phyloP scores from a whole-genome alignment of 164 flowering plant species.

The Piper longum region DNA sequence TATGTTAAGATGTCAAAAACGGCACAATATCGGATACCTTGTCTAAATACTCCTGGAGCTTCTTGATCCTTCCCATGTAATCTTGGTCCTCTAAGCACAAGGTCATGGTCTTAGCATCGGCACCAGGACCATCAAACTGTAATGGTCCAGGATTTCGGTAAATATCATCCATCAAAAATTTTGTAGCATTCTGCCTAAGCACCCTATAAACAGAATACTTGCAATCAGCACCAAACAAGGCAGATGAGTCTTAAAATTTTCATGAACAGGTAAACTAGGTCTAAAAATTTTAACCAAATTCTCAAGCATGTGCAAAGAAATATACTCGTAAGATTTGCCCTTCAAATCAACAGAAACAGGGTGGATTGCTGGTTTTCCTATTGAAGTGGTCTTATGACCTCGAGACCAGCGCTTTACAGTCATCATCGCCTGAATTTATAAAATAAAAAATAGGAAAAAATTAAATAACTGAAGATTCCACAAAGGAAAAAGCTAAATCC shows the following conservation, averaged over 20 bases:
- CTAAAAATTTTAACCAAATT: background rate
- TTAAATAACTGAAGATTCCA: no score
- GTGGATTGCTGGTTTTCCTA: conserved; percentile 83
- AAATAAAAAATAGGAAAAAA: background rate
- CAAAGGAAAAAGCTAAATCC: no score
- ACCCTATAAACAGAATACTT: conserved; percentile 8
- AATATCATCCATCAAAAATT: conserved; percentile 12
- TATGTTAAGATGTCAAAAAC: background rate
- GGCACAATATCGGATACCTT: conserved; percentile 29
- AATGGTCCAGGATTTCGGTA: conserved; percentile 18
- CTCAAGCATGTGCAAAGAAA: conserved; percentile 1
- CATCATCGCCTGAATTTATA: conserved; percentile 66
- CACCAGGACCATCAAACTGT: conserved; percentile 17
- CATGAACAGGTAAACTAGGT: no score
- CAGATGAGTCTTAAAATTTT: no score
- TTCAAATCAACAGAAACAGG: conserved; percentile 82
- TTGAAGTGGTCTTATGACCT: conserved; percentile 42
- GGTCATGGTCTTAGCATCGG: conserved; percentile 44
- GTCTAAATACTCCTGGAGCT: conserved; percentile 36
- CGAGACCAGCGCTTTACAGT: conserved; percentile 74
- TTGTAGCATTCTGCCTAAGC: conserved; percentile 7
- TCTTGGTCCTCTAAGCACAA: conserved; percentile 86
- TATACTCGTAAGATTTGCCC: conserved; percentile 77
- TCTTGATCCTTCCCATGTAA: no score
- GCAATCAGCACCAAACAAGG: no score